Conservation (phyloP, 1,284 basidiomycete genomes). For the Heterobasidion annosum region DNA sequence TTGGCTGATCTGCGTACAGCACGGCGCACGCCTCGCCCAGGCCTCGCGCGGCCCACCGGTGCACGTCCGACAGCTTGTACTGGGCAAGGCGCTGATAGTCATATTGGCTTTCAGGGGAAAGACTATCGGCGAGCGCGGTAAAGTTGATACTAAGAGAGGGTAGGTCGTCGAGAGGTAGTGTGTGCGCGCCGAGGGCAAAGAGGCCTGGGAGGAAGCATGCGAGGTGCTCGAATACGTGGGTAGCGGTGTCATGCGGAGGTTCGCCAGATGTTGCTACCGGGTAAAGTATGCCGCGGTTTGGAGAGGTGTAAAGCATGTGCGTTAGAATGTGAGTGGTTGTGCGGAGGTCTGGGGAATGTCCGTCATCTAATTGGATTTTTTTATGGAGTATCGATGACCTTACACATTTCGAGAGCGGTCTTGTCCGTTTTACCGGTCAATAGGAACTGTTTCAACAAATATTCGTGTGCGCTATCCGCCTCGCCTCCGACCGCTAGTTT, state of each 20-base stretch:
- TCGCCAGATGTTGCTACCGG: slow-evolving; percentile 43
- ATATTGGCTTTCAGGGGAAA: slow-evolving; percentile 23
- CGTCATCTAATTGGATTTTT: not conserved
- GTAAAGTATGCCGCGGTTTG: slow-evolving; percentile 58
- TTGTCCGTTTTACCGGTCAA: slow-evolving; percentile 54
- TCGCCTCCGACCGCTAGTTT: slow-evolving; percentile 30
- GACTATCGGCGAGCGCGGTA: slow-evolving; percentile 23
- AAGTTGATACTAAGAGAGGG: slow-evolving; percentile 33
- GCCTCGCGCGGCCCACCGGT: slow-evolving; percentile 61
- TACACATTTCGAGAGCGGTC: slow-evolving; percentile 56
- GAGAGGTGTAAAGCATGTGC: slow-evolving; percentile 55
- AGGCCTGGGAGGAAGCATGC: slow-evolving; percentile 74
- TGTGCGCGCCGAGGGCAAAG: slow-evolving; percentile 65
- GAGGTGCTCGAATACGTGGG: slow-evolving; percentile 64
- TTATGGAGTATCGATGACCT: slow-evolving; percentile 11
- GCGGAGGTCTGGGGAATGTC: slow-evolving; percentile 63
- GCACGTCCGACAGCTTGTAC: slow-evolving; percentile 34
- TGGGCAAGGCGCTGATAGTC: slow-evolving; percentile 21
- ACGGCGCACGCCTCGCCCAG: slow-evolving; percentile 60
- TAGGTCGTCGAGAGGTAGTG: slow-evolving; percentile 43
- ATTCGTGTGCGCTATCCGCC: slow-evolving; percentile 70
- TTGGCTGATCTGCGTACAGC: slow-evolving; percentile 52
- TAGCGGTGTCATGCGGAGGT: slow-evolving; percentile 31
- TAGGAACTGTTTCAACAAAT: slow-evolving; percentile 66
- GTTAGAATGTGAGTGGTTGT: slow-evolving; percentile 52